Evolutionary conservation across 2,329 filamentous ascomycete species (phyloP), one percentile per base, ranked within the genome.

Genomic region (Parafenestella ontariensis): DNA sequence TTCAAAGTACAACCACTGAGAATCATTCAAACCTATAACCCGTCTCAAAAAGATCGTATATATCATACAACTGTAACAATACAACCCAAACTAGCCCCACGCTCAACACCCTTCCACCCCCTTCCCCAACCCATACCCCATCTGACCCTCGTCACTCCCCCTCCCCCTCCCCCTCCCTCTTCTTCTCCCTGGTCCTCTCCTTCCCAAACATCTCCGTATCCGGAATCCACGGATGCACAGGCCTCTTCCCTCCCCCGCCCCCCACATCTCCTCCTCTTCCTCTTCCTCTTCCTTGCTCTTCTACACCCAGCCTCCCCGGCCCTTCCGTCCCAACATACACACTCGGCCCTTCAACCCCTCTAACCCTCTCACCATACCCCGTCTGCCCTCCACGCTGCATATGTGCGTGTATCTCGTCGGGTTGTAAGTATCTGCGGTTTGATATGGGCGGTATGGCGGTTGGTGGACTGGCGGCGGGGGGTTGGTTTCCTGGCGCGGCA

Each of bases 311-410:
- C 31, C 31, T 34, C 6, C 31, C 15, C 31, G 13, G 31, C 11
- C n/a, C 8, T 37, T 49, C 46, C 33, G 26, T 23, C 4, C 33
- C 46, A 42, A 18, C 26, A 49, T 49, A 26, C 18, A 41, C 46
- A 15, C 37, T 49, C 1, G 20, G 46, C 3, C 37, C 6, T 24
- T 33, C 26, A 34, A 34, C 31, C 18, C 46, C 46, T 34, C n/a
- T 21, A 31, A 39, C 26, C 15, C 36, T 28, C 20, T 49, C 46
- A 17, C 26, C 36, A 11, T 15, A 49, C 1, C 23, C 24, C 0
- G 36, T 8, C 26, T 20, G 46, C 11, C 20, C 37, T 42, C 36
- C 37, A 8, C 1, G 36, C 17, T 33, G 36, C 36, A 49, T 3
- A 15, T 42, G 46, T 2, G 3, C 31, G 13, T 8, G 31, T 34